phyloP scores from a whole-genome alignment of 306 rosid genomes.

The Malus domestica region DNA sequence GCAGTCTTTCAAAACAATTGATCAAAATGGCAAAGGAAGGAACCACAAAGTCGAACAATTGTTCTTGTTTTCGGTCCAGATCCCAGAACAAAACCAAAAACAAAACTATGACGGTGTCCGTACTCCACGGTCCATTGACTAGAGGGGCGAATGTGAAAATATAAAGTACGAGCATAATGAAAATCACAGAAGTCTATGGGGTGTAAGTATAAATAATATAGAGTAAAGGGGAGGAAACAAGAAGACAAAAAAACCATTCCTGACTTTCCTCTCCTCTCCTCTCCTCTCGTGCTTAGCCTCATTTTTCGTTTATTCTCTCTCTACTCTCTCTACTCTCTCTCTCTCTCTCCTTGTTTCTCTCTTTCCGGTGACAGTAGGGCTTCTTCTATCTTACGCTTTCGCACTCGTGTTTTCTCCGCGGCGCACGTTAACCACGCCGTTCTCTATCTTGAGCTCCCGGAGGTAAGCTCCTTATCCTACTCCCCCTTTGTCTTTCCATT shows the following conservation, averaged over 20 bases:
- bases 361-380: conserved; percentile 42
- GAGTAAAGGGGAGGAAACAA: conserved; percentile 16
- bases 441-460: conserved; percentile 27
- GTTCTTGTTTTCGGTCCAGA: not conserved
- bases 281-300: not conserved
- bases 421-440: conserved; percentile 34
- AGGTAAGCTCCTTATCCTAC: conserved; percentile 19
- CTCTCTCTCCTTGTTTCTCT: conserved; percentile 25
- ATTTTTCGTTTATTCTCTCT: conserved; percentile 8
- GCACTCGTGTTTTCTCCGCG: conserved; percentile 10
- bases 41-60: not conserved
- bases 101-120: not conserved
- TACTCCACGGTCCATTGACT: no score
- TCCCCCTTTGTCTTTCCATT: not conserved
- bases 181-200: not conserved
- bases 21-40: not conserved
- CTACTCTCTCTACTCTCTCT: not conserved
- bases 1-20: no score
- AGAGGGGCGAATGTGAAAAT: no score
- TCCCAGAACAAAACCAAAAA: not conserved
- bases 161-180: not conserved
- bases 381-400: conserved; percentile 26
- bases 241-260: conserved; percentile 11
- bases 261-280: conserved; percentile 20
- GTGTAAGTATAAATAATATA: conserved; percentile 8